Conservation (phyloP, 148 eudicot species). For the Cornus kousa region DNA sequence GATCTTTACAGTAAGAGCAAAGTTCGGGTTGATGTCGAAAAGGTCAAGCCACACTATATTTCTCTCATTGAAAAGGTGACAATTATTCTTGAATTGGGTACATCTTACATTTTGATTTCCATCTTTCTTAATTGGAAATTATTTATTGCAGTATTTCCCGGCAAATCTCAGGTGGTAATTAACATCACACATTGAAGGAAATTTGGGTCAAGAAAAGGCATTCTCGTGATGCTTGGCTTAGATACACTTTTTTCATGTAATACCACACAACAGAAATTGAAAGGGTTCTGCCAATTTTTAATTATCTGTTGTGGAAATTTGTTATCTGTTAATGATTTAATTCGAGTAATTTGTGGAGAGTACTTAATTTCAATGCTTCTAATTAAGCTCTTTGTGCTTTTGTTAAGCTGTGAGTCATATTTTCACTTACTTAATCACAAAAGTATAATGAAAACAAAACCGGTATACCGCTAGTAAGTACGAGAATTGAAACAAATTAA, state of each 20-base stretch:
- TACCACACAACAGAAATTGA: too few relatives aligned
- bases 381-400: too few relatives aligned
- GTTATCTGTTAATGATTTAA: too few relatives aligned
- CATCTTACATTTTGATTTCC: background rate
- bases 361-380: too few relatives aligned
- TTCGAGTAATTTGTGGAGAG: too few relatives aligned
- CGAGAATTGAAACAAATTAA: too few relatives aligned
- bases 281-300: too few relatives aligned
- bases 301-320: too few relatives aligned
- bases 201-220: background rate
- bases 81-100: background rate
- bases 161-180: constrained; percentile 36
- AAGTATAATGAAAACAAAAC: too few relatives aligned
- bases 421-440: too few relatives aligned
- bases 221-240: background rate
- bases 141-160: constrained; percentile 38
- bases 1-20: constrained; percentile 50
- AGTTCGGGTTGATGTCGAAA: constrained; percentile 33
- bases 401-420: too few relatives aligned
- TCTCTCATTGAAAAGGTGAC: constrained; percentile 40
- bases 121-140: background rate
- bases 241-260: background rate
- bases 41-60: constrained; percentile 42
- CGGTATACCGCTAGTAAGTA: too few relatives aligned
- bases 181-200: background rate